phyloP scores from a whole-genome alignment of 371 early-diverging fungal species.

The Dichotomocladium elegans region DNA sequence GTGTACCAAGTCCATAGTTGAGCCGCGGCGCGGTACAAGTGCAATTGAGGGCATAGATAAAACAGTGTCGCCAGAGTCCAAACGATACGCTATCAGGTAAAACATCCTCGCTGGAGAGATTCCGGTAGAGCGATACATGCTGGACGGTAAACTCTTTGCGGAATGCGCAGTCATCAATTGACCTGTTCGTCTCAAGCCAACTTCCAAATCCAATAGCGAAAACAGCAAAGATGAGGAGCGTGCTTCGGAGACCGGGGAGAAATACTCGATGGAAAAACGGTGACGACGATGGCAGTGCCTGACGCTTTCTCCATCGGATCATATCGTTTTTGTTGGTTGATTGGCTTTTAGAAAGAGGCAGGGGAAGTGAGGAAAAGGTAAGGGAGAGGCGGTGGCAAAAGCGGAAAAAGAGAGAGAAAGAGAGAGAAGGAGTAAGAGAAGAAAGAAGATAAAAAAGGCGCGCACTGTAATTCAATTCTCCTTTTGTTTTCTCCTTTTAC shows the following conservation, averaged over 20 bases:
- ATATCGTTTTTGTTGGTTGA: too few species aligned
- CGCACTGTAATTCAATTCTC: too few species aligned
- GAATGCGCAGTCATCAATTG: slow-evolving; percentile 19
- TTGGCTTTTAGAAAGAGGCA: too few species aligned
- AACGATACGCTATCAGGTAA: slow-evolving; percentile 32
- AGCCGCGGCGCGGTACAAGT: slow-evolving; percentile 26
- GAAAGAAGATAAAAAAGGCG: too few species aligned
- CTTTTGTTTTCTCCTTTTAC: too few species aligned
- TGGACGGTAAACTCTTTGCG: slow-evolving; percentile 22
- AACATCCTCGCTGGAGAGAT: slow-evolving; percentile 13
- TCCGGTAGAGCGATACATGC: slow-evolving; percentile 26
- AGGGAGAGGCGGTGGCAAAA: neutral
- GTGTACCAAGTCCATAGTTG: slow-evolving; percentile 32
- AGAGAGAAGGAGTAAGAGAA: neutral
- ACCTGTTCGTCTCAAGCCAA: slow-evolving; percentile 33
- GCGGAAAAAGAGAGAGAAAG: neutral
- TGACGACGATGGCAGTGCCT: slow-evolving; percentile 1
- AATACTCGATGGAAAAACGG: slow-evolving; percentile 27
- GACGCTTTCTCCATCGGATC: too few species aligned
- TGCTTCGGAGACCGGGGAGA: slow-evolving; percentile 22
- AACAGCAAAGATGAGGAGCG: slow-evolving; percentile 14
- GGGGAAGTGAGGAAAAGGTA: neutral
- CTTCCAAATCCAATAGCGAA: slow-evolving; percentile 28
- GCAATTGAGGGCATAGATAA: slow-evolving; percentile 33
- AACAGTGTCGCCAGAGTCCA: slow-evolving; percentile 41